Evolutionary conservation across 805 yeast genomes (phyloP), one percentile per base, ranked within the genome.

Genomic region (Saturnispora ahearnii): DNA sequence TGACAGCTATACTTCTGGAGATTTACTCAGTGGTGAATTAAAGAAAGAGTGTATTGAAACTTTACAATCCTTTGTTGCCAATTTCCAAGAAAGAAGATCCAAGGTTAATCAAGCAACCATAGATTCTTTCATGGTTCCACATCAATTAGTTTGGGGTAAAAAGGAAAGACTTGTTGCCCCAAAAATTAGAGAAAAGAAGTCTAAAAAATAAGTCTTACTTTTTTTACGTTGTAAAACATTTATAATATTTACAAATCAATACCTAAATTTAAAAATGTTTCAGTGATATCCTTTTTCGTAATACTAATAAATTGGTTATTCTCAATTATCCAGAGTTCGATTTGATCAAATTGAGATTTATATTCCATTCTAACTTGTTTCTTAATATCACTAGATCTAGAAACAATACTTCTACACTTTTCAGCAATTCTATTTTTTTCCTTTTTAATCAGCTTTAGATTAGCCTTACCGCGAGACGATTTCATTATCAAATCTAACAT

Each of bases 1-100:
- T 51, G 75, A 77, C 37, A 77, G 74, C 38, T 93, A 93, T 70
- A 79, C 73, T 63, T 68, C 73, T 46, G 99, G 99, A 54, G 89
- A 85, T 53, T 66, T 93, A 51, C 73, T 91, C 58, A 85, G 95
- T 38, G 96, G 98, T 56, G 98, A 93, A 69, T 77, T 93, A 82
- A 93, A 93, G 76, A 81, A 86, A 58, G 73, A 81, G 53, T 87
- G 96, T 67, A 87, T 87, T 62, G 84, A 81, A 50, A 80, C 81
- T 15, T 73, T 93, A 60, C 93, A 86, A 67, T 78, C 79, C 55
- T 87, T 84, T 61, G 95, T 93, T 31, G 75, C 73, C 49, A 82
- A 67, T 18, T 93, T 90, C 77, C 99, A 93, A 73, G 86, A 74
- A 51, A 78, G 80, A 61, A 82, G 96, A 65, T 71, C 77, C 33